Base-by-base conservation (phyloP, 2,329 filamentous ascomycete genomes). In the Venturia nashicola region DNA sequence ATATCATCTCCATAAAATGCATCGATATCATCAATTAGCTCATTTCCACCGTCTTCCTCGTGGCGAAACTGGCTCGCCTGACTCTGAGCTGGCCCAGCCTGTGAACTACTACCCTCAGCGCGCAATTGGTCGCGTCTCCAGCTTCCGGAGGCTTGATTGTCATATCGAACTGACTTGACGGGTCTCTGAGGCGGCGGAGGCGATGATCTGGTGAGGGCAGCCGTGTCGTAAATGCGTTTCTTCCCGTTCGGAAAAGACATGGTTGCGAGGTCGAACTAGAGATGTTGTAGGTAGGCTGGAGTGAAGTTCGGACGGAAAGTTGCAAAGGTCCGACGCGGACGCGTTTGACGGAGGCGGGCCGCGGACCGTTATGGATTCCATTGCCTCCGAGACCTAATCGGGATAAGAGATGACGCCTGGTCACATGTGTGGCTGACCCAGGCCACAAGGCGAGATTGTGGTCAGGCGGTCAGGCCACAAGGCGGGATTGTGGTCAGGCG, bases 31-130 rank as follows among this genome's bases (percentile, higher is more conserved):
- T 62, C 61, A 5, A 62, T 42, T 5, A 62, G 44, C 44, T 62
- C 61, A 23, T 62, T 62, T n/a, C 44, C 61, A 18, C 61, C 61
- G 27, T 62, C 44, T n/a, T 62, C 61, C 12, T 62, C 61, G 12
- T 62, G 32, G 20, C 61, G 20, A 46, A 23, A 61, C 61, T 62
- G 61, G 32, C 61, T 62, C 18, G 61, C 61, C 43, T 61, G 59
- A 23, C 59, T 61, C 11, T 46, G 59, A n/a, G 16, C 34, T 42
- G 36, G 59, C 12, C 27, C 51, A 16, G 32, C 27, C 39, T 57
- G 51, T 14, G 51, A 57, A n/a, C 27, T n/a, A 18, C 51, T 9
- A n/a, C 27, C 51, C 32, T 57, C 51, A n/a, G 51, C 32, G 51
- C 51, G 51, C 51, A 57, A 36, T 20, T 57, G 51, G 27, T 57